Base-by-base conservation (phyloP, 345 rosid species). In the Syzygium jambos region DNA sequence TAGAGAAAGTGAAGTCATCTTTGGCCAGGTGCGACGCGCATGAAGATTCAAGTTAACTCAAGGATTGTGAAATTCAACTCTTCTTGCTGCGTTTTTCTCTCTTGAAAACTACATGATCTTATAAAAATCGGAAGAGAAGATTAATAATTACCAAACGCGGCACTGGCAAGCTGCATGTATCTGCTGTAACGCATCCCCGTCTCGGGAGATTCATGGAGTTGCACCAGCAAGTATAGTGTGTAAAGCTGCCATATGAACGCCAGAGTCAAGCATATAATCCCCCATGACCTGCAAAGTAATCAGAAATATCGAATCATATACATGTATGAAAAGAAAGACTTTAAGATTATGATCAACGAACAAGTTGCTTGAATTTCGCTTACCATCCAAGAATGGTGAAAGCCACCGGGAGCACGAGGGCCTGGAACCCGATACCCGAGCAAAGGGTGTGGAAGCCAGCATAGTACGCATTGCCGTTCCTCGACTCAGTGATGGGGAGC, bases 401-500 rank as follows among this genome's bases (percentile, higher is more conserved):
- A 78, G 99, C 98, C 52, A 97, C 95, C 9, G 98, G 98, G 49
- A 97, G 96, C n/a, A 94, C 89, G n/a, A 97, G 96, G 34, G 97
- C 98, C 89, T 96, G 99, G 52, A 92, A 63, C 41, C 98, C 98
- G 87, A 97, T 92, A 13, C 99, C 98, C 0, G 98, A 95, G 87
- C 98, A 97, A 8, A 96, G 98, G 84, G 93, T 93, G 55, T 96
- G 98, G 92, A 95, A 95, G 83, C 96, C 97, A 1, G 98, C 97
- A 78, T 97, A 96, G 85, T 85, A 93, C 13, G 95, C 91, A 86
- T 96, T 97, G 8, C 98, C 98, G 68, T 96, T 95, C 85, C 98
- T 88, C 4, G 99, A 97, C 90, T 96, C 98, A 6, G 98, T 97
- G 87, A 97, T 96, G 2, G 98, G 98, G 52, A 97, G 94, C 99